Percentiles rank a stretch among this genome's conserved stretches.
These are phyloP conservation scores for Leptodontidium sp. DNA, from an alignment of 2,329 filamentous ascomycete genomes.

Conservation along the genomic window DNA sequence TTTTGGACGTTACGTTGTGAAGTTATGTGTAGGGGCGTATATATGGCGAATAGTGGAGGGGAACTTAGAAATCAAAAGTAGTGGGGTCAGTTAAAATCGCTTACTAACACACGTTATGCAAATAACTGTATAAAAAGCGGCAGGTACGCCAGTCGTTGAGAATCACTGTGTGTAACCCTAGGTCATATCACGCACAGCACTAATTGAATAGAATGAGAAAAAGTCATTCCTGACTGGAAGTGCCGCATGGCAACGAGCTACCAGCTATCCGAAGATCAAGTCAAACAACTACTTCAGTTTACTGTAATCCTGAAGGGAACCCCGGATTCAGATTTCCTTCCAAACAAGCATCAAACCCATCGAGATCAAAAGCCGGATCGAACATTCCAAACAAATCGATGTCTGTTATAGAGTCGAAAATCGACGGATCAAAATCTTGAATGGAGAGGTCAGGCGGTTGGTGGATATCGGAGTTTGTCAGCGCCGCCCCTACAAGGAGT, in stretches of 20 bases:
- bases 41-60: no score
- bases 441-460: conserved; percentile 11
- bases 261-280: neutral
- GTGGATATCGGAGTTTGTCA: conserved; percentile 11
- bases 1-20: no score
- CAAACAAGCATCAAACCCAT: conserved; percentile 39
- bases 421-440: conserved; percentile 34
- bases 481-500: neutral
- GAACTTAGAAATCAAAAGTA: no score
- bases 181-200: no score
- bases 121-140: no score
- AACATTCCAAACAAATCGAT: conserved; percentile 41
- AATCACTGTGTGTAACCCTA: no score
- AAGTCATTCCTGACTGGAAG: no score
- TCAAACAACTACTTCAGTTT: neutral
- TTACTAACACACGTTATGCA: no score
- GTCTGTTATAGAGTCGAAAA: conserved; percentile 34
- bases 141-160: no score
- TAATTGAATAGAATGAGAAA: no score
- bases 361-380: conserved; percentile 40
- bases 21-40: no score
- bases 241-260: neutral
- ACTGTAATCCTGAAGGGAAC: conserved; percentile 31
- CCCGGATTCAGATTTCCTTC: conserved; percentile 38
- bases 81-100: no score